Percentiles rank a stretch among this genome's conserved stretches.
Evolutionary conservation across 2,329 filamentous ascomycete genomes (phyloP).

Genomic region (Ophiostoma sp.): DNA sequence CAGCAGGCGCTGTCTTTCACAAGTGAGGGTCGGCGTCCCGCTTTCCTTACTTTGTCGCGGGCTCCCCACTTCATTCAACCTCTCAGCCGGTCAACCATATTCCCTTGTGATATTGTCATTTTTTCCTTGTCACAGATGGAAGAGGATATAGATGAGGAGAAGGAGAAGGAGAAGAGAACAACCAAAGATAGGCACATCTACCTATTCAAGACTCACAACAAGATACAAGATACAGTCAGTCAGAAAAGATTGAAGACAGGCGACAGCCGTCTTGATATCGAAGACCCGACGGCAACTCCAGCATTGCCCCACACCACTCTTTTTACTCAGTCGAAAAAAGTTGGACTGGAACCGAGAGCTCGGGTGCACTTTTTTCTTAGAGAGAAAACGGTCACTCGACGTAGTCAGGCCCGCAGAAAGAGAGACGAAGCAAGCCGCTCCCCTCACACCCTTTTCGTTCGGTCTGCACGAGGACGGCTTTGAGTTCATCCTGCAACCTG

Average conservation of each 20-base stretch:
- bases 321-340: neutral
- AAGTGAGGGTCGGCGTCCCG: neutral
- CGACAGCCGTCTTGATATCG: neutral
- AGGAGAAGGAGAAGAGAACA: neutral
- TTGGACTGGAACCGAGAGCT: conserved; percentile 1
- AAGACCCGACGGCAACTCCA: neutral
- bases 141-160: too few relatives aligned
- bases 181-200: neutral
- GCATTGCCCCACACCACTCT: neutral
- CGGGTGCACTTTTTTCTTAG: neutral
- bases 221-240: neutral
- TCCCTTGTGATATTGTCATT: neutral
- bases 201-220: neutral
- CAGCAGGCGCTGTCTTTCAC: neutral
- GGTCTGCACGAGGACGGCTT: neutral
- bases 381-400: neutral
- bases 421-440: neutral
- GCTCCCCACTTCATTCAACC: neutral
- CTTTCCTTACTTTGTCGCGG: neutral
- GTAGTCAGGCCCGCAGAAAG: neutral
- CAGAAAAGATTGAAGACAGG: neutral
- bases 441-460: neutral
- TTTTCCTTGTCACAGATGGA: too few relatives aligned
- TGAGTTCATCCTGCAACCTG: neutral
- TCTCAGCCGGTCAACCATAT: neutral